A percentile compares a stretch with the other conserved stretches of the same genome.
These are phyloP conservation scores for Nidula microcarpa DNA, from an alignment of 768 basidiomycete genomes.

Conservation along the genomic window DNA sequence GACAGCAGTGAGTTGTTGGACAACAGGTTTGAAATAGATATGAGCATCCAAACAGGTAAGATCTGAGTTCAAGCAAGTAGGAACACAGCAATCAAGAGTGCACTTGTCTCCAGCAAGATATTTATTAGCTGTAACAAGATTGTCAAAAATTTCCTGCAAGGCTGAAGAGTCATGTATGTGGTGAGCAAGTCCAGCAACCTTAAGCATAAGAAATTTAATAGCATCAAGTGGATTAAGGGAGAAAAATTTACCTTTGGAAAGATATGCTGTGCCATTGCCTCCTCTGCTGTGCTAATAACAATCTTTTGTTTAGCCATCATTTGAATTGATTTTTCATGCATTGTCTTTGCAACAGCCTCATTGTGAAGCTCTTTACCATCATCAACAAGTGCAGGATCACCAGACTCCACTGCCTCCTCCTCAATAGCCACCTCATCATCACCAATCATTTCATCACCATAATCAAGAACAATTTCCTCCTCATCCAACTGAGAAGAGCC, in stretches of 20 bases:
- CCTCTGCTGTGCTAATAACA: slow-evolving; percentile 2
- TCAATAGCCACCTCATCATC: slow-evolving; percentile 11
- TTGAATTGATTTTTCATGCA: background rate
- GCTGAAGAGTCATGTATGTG: slow-evolving; percentile 17
- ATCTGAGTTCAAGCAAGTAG: slow-evolving; percentile 27
- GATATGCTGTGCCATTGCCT: slow-evolving; percentile 6
- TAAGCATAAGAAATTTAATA: background rate
- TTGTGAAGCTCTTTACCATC: background rate
- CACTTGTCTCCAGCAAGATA: slow-evolving; percentile 1
- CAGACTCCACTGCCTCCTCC: slow-evolving; percentile 5
- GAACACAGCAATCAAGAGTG: slow-evolving; percentile 16
- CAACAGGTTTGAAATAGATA: slow-evolving; percentile 10
- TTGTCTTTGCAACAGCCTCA: background rate
- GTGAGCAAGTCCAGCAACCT: slow-evolving; percentile 12
- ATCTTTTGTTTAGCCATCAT: slow-evolving; percentile 1
- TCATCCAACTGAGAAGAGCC: background rate
- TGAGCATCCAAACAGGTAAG: slow-evolving; percentile 17
- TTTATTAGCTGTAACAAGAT: slow-evolving; percentile 10
- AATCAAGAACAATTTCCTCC: slow-evolving; percentile 1
- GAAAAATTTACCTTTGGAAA: slow-evolving; percentile 12
- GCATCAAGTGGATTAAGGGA: slow-evolving; percentile 10
- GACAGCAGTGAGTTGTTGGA: slow-evolving; percentile 11
- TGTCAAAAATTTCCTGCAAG: slow-evolving; percentile 19
- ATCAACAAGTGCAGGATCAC: slow-evolving; percentile 1
- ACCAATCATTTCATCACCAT: background rate